Evolutionary conservation across 106 monocot genomes (phyloP), one percentile per base, ranked within the genome.

Genomic region (Dendrobium chrysotoxum): DNA sequence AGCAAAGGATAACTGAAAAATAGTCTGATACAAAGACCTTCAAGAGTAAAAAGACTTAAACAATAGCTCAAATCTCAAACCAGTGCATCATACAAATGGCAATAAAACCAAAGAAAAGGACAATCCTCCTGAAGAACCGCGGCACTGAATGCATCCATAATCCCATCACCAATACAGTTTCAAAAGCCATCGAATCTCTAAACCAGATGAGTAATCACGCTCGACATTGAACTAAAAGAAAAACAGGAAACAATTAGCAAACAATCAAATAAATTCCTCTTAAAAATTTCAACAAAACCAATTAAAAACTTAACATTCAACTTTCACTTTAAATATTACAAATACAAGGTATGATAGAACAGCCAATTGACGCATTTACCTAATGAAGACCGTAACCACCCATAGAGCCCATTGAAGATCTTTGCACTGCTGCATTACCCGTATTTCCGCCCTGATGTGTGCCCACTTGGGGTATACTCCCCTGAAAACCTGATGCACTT

Each of bases 381-480:
- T 92, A 92, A 31, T 85, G 85, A 18, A 58, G 83, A 38, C 85
- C 84, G 78, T 85, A 91, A 81, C 91, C 91, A 72, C 88, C 86
- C 89, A 91, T 89, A 11, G 75, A 78, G 5, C 89, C 90, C 45
- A 87, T 76, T 42, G 87, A 75, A 17, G 93, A 87, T 79, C 90
- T 86, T 75, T 68, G 40, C 55, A 77, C 26, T 70, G 79, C 75
- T 38, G 80, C 79, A 79, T 83, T 87, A 3, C 80, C 88, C 71
- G 82, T 79, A 2, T 80, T 75, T 7, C 80, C 80, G 66, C 80
- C 78, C 35, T 84, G 88, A 25, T 83, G 81, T 83, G 84, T 50
- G 12, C 80, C 77, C 17, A 28, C 53, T 50, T 57, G 82, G 40
- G 78, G 68, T 26, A 67, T 71, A 80, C 70, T 67, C 20, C 77